These are phyloP conservation scores for Ophiostoma ips DNA, from an alignment of 2,329 filamentous ascomycete species.

Conservation along the genomic window DNA sequence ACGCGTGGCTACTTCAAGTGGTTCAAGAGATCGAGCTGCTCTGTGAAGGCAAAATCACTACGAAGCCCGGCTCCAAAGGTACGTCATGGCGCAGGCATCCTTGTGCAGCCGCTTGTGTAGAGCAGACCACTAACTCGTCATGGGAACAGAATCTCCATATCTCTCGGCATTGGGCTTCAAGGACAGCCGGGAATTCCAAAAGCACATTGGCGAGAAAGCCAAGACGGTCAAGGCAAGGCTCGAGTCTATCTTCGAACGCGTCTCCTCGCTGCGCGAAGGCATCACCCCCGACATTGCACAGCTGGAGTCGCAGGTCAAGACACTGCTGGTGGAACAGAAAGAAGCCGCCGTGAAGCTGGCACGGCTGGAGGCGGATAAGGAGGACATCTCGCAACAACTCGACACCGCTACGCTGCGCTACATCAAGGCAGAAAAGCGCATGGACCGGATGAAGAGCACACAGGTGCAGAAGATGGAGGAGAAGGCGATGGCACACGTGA, in stretches of 20 bases:
- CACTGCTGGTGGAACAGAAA: constrained; percentile 70
- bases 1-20: constrained; percentile 76
- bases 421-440: constrained; percentile 87
- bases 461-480: constrained; percentile 88
- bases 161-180: constrained; percentile 47
- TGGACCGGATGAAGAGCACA: constrained; percentile 76
- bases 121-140: too few species aligned
- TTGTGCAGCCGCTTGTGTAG: background rate
- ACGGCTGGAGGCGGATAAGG: constrained; percentile 61
- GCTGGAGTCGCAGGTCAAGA: constrained; percentile 61
- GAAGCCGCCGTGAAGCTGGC: constrained; percentile 64
- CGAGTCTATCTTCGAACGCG: constrained; percentile 48
- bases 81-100: background rate
- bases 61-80: constrained; percentile 30
- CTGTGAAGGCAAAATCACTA: constrained; percentile 35
- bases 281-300: constrained; percentile 55
- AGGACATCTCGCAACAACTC: constrained; percentile 71
- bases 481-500: constrained; percentile 62
- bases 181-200: constrained; percentile 58
- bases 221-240: constrained; percentile 64
- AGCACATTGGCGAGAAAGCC: constrained; percentile 64
- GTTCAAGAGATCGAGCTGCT: constrained; percentile 50
- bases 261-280: constrained; percentile 37
- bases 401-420: constrained; percentile 83
- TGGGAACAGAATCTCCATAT: constrained; percentile 39